phyloP scores from a whole-genome alignment of 1,284 basidiomycete genomes.

The Leccinum pachyderme region DNA sequence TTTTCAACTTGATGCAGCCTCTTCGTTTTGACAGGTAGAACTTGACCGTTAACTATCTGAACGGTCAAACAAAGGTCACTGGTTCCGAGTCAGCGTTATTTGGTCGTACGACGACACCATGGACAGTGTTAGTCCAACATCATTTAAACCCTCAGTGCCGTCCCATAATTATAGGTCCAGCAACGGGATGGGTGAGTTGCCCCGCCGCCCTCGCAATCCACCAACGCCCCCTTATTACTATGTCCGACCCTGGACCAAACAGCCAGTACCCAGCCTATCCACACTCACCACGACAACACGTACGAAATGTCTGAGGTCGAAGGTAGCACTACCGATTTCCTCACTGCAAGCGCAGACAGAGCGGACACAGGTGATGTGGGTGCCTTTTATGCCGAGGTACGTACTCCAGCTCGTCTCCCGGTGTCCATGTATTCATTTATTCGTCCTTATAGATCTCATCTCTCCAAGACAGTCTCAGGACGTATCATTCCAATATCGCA shows the following conservation, averaged over 20 bases:
- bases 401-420: not conserved
- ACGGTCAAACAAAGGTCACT: too few relatives aligned
- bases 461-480: not conserved
- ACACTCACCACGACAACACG: conserved; percentile 35
- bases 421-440: not conserved
- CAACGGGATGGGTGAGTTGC: conserved; percentile 19
- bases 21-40: conserved; percentile 58
- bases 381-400: not conserved
- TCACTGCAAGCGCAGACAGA: conserved; percentile 19
- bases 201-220: too few relatives aligned
- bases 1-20: conserved; percentile 30
- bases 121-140: conserved; percentile 74
- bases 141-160: conserved; percentile 8
- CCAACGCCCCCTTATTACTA: not conserved
- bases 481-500: not conserved
- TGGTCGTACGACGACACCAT: conserved; percentile 39
- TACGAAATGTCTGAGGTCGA: not conserved
- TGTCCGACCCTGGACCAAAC: too few relatives aligned
- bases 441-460: not conserved
- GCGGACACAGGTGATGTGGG: not conserved
- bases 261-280: not conserved
- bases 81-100: conserved; percentile 11
- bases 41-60: too few relatives aligned
- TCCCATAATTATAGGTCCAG: not conserved
- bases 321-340: not conserved